Evolutionary conservation across 352 stramenopile genomes (phyloP), one percentile per base, ranked within the genome.

Genomic region (Phytophthora pluvialis): DNA sequence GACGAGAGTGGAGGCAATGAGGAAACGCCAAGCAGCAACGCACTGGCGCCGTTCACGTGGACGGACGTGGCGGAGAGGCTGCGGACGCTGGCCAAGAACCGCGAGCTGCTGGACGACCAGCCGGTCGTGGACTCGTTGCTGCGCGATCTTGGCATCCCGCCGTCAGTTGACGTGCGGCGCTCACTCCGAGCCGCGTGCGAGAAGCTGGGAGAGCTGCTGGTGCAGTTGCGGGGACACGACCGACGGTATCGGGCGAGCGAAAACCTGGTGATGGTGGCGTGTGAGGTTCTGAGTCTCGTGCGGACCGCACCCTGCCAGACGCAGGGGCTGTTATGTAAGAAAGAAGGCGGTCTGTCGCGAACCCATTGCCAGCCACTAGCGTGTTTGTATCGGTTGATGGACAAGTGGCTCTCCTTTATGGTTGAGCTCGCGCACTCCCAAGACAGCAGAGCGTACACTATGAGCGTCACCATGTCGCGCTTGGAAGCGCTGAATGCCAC

Each of bases 261-360:
- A 54, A 26, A 45, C 13, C 47, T 68, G 25, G 53, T 67, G 8
- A n/a, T 64, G 15, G 43, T 68, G 16, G 10, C 72, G 13, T 73
- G 64, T 38, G 55, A 74, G 40, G 59, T 77, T 11, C 54, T 74
- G 53, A 77, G 69, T 36, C 40, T 77, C 5, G 42, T 21, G 8
- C 69, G 50, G 18, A 58, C 53, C 4, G 8, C 29, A 5, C 16
- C 45, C 4, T 45, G 46, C 13, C 39, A 28, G 25, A 39, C 5
- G n/a, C 29, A 48, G 9, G 28, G 35, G 11, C 11, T 6, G 9
- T 25, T 2, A 12, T 29, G 54, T 1, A 60, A 63, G 26, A 5
- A 72, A 50, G 62, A 54, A 47, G 36, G 35, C 21, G 21, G 32
- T 9, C 2, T 42, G 1, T 35, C 1, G 16, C 18, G 10, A 5